Base-by-base conservation (phyloP, 768 basidiomycete species). In the Suillus alpinus region DNA sequence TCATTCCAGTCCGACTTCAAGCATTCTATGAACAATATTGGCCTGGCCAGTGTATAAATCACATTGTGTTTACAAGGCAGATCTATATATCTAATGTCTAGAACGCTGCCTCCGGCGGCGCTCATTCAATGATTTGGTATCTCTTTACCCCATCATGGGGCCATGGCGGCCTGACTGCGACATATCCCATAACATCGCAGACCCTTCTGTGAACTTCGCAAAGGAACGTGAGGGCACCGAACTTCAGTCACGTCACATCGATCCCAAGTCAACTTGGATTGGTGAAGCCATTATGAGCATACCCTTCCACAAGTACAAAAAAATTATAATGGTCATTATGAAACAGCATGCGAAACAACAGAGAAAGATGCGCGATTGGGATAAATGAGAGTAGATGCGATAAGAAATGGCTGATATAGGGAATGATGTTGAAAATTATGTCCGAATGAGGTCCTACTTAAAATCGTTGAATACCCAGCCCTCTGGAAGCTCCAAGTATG, bases 381-480 rank as follows among this genome's bases (percentile, higher is more conserved):
- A 66, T 49, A 63, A 52, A 68, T 67, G 65, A 46, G 59, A 60
- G 67, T 63, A 61, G 63, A 68, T 72, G 68, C 51, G 47, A 34
- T 52, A 55, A 60, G 61, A 73, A 63, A 75, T 73, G 61, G 39
- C 59, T 66, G 66, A 71, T 67, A 69, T 75, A 31, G 47, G 29
- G 58, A 50, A 40, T 51, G 41, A 14, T 39, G 20, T 56, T 51
- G 62, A 57, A 62, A 23, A 46, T 13, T 10, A 23, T 61, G 69
- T 73, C 65, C 65, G 29, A 61, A 57, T 56, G 49, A 47, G 47
- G 57, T 58, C 61, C 43, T 63, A 73, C 61, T 73, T 73, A 66
- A 73, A 76, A 66, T 85, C 86, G 65, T 79, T 83, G 79, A 94
- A 94, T 61, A 77, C 75, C 92, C 92, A 94, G 60, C 82, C 88